Base-by-base conservation (phyloP, 2,329 filamentous ascomycete species). In the Knufia fluminis region DNA sequence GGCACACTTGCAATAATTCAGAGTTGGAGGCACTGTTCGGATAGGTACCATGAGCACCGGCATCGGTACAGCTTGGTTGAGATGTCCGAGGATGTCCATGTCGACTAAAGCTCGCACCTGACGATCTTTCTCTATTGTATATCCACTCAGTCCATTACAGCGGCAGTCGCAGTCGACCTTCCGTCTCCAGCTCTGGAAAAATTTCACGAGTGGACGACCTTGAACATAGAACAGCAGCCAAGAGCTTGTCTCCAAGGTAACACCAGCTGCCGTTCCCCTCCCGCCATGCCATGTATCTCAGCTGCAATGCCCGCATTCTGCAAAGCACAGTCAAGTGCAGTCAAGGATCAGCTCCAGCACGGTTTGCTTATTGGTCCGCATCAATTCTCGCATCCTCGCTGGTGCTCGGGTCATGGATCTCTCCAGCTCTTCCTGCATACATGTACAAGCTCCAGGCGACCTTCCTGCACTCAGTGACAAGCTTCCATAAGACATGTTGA, bases 361-460 rank as follows among this genome's bases (percentile, higher is more conserved):
- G 39, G 6, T 26, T 9, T 24, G n/a, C n/a, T 44, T 23, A 44
- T 44, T 44, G 41, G 41, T 28, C 16, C 41, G 41, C 41, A n/a
- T 28, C 22, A 44, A 44, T 44, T 44, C 10, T 44, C 22, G 41
- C 41, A n/a, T n/a, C n/a, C n/a, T n/a, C n/a, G n/a, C n/a, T n/a
- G n/a, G n/a, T n/a, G n/a, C n/a, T n/a, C n/a, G n/a, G n/a, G n/a
- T n/a, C n/a, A n/a, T n/a, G n/a, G n/a, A n/a, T n/a, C n/a, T n/a
- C 9, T 17, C 16, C 33, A 36, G 33, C 33, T 17, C 7, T 36
- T 4, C 4, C 6, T 36, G 33, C 33, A 36, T 7, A 31, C n/a
- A n/a, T 12, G 6, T 28, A 28, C 6, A 28, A 28, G 26, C 26
- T 28, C 12, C 26, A 28, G 12, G 26, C 26, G 12, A 28, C 6